phyloP scores from a whole-genome alignment of 176 grass and related monocot species.

The Aegilops tauschii region DNA sequence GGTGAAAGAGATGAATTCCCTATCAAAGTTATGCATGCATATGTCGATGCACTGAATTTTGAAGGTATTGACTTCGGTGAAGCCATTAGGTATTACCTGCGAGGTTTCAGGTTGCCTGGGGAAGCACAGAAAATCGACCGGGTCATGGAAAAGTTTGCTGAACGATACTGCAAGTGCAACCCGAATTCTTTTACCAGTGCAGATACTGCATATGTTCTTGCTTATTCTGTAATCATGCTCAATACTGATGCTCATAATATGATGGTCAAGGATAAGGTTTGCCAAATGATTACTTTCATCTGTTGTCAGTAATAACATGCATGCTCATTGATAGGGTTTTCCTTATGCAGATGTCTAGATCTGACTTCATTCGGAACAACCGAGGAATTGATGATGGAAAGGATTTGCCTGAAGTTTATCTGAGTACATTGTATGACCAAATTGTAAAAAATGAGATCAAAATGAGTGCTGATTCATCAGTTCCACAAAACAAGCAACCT shows the following conservation, averaged over 20 bases:
- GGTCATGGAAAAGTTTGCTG: conserved; percentile 99
- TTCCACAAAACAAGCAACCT: conserved; percentile 82
- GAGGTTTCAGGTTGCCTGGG: conserved; percentile 90
- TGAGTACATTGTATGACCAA: conserved; percentile 84
- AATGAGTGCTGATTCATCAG: conserved; percentile 77
- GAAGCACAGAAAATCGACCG: conserved; percentile 99
- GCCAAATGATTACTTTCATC: conserved; percentile 5
- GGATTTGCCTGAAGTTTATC: conserved; percentile 92
- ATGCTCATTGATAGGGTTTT: conserved; percentile 25
- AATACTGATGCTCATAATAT: conserved; percentile 99
- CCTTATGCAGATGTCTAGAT: conserved; percentile 79
- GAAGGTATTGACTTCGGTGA: conserved; percentile 93
- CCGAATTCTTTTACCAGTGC: conserved; percentile 94
- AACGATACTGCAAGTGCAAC: conserved; percentile 95
- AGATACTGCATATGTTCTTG: conserved; percentile 99
- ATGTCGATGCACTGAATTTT: conserved; percentile 91
- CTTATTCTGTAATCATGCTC: conserved; percentile 99
- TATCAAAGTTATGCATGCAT: conserved; percentile 99
- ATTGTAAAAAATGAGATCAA: conserved; percentile 99
- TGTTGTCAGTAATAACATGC: background rate
- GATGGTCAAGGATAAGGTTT: conserved; percentile 98
- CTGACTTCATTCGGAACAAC: conserved; percentile 89
- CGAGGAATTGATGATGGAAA: conserved; percentile 99
- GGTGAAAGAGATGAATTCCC: conserved; percentile 96
- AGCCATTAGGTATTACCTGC: conserved; percentile 88